Base-by-base conservation (phyloP, 352 stramenopile species). In the Phytophthora citricola region DNA sequence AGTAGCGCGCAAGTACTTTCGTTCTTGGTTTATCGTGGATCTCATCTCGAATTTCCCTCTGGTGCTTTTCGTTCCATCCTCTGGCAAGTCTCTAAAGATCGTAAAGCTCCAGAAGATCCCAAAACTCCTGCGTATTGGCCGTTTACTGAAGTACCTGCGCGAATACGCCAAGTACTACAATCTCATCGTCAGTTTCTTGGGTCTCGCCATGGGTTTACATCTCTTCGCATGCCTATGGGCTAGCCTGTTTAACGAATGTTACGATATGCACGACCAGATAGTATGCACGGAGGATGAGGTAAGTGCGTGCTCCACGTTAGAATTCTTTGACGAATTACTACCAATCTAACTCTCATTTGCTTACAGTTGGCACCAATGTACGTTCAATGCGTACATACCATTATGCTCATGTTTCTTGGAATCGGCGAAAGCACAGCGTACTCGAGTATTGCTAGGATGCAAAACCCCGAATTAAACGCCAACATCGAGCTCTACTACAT, bases 101-200 rank as follows among this genome's bases (percentile, higher is more conserved):
- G 73, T 93, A 9, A 93, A 93, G 38, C 66, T 96, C 2, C 83
- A 94, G 53, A 96, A 94, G 43, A 84, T 93, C n/a, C 86, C 85
- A 11, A 94, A 93, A 58, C 59, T 96, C 4, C 69, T 96, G 11
- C 86, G 87, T 3, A 75, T 95, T 45, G 84, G 82, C 14, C 77
- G 83, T 0, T 64, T 93, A 17, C 73, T 94, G 36, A 91, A 91
- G 62, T 92, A 92, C 66, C 60, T 94, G 24, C 79, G 83, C 49
- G 81, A 92, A 67, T 93, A 93, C 59, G 86, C 85, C 58, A 93
- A 94, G 70, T 94, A 92, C 59, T 94, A 92, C 69, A 91, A 95
- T 52, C 71, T 93, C 22, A 78, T 83, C 11, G 63, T 93, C 20
- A 93, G 81, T 50, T 81, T 93, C 34, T 48, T 91, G 2, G 76